Evolutionary conservation across 306 rosid species (phyloP), one percentile per base, ranked within the genome.

Genomic region (Malus sieversii): DNA sequence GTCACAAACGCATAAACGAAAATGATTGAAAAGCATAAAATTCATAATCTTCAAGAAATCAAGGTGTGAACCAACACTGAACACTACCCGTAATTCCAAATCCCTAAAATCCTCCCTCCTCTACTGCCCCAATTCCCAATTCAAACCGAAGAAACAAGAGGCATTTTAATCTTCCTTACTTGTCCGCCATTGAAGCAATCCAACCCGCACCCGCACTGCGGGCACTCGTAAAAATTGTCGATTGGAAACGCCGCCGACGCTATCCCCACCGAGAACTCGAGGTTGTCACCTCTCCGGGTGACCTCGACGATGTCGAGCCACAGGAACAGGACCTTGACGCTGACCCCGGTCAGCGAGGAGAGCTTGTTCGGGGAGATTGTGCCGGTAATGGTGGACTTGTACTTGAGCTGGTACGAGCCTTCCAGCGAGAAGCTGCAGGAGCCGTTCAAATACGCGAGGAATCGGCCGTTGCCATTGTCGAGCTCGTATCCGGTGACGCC

Each of bases 241-340:
- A 86, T 77, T 2, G 96, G 83, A 73, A 91, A 94, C 10, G 94
- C 81, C 0, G 98, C 96, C 33, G 92, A 84, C 4, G 92, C 90
- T 55, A 94, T 79, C 22, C 97, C 98, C 13, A 91, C 89, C 3
- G 97, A 94, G 78, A 94, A 88, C 3, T 86, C 82, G 7, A 93
- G 85, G 4, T 88, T 84, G 19, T 90, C 84, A 3, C 85, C 89
- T 23, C 29, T 23, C 3, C 98, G 86, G 57, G 69, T 76, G 10
- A 91, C 97, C 83, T 91, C 96, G 19, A 91, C 86, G 35, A 93
- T 91, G 73, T 90, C 84, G 32, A 90, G 83, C 98, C 98, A 93
- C 38, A 93, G 80, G 62, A 91, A 84, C 71, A 91, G 71, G 27
- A 94, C 75, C 87, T 91, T 94, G 10, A 91, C 97, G 84, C 91